Evolutionary conservation across 768 basidiomycete species (phyloP), one percentile per base, ranked within the genome.

Genomic region (Punctularia strigosozonata): DNA sequence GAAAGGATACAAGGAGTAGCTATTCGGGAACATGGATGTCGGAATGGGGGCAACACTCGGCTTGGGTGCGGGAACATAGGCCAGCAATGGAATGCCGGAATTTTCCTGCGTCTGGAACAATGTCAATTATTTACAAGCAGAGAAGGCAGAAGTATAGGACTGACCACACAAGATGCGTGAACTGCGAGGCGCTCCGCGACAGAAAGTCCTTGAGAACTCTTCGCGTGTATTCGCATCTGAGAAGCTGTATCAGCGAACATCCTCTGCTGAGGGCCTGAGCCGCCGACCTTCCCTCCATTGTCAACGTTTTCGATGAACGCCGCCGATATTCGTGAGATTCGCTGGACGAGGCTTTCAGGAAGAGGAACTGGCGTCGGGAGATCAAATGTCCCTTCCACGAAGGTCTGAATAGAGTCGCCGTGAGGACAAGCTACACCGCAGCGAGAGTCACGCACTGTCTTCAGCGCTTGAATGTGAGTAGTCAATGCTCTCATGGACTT

Each of bases 1-100:
- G 49, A 82, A 82, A 0, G 84, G 84, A 53, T 76, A 87, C 26
- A 82, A 46, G n/a, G 78, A 69, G 51, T 81, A 84, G 14, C 50
- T 50, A 22, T 57, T 53, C 3, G 59, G 55, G 34, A 60, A 60
- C n/a, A 56, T 37, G 4, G 36, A 34, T 8, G 35, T 20, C 20
- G 47, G 39, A 22, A 35, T 31, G 18, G 33, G n/a, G 12, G 39
- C 19, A 10, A 37, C 20, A 15, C 26, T 36, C 12, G 45, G 34
- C 13, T 36, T 26, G 10, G 21, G 34, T 23, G 43, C 19, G 17
- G 52, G 50, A 10, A 52, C 38, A 31, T 52, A 50, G 5, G 50
- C 32, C 21, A 57, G 33, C 14, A 51, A 20, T 1, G 47, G 48
- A 19, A 42, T 31, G 5, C 31, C 36, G 2, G 45, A 38, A 8